Percentiles rank a stretch among this genome's conserved stretches.
These are phyloP conservation scores for Microthyrium microscopicum DNA, from an alignment of 2,329 filamentous ascomycete species.

Conservation along the genomic window DNA sequence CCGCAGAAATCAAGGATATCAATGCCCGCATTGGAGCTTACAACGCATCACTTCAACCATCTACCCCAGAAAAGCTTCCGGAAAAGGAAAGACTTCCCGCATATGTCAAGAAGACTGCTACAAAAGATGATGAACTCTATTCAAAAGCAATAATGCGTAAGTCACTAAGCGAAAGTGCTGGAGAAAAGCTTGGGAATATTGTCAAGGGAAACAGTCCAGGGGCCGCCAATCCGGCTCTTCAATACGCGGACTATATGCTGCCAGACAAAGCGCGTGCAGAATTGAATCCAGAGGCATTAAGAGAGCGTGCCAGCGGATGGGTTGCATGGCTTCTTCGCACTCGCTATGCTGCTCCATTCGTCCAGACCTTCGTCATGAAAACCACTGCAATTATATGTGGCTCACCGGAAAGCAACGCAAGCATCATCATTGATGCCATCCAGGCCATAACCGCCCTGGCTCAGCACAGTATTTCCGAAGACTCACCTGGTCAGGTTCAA, in stretches of 20 bases:
- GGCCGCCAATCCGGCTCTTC: not conserved
- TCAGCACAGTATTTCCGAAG: conserved; percentile 59
- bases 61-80: conserved; percentile 12
- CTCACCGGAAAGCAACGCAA: conserved; percentile 46
- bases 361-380: conserved; percentile 49
- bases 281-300: no score
- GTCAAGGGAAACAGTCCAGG: no score
- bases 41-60: no score
- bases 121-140: no score
- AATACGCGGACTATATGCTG: no score
- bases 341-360: conserved; percentile 36
- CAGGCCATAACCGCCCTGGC: conserved; percentile 45
- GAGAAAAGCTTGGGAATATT: not conserved
- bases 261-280: no score
- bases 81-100: no score
- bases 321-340: not conserved
- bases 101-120: conserved; percentile 13
- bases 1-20: conserved; percentile 52
- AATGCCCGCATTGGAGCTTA: conserved; percentile 44
- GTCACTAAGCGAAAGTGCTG: not conserved
- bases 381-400: conserved; percentile 56
- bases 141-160: not conserved
- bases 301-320: conserved; percentile 10
- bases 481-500: conserved; percentile 74
- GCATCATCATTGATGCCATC: conserved; percentile 52